phyloP scores from a whole-genome alignment of 2,329 filamentous ascomycete genomes.

The Neopestalotiopsis sp. region DNA sequence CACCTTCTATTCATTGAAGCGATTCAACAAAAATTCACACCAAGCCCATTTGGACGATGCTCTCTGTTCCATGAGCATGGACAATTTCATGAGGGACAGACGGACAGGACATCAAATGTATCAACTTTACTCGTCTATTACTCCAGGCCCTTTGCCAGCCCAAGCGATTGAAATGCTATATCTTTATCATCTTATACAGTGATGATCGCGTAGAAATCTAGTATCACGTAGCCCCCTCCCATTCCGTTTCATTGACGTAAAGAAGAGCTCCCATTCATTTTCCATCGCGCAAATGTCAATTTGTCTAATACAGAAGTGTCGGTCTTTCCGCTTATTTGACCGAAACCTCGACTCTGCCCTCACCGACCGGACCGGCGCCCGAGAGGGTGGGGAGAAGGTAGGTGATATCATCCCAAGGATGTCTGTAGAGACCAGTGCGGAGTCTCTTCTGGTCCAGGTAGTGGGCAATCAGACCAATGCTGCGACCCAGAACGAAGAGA shows the following conservation, averaged over 20 bases:
- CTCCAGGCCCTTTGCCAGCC: slow-evolving; percentile 1
- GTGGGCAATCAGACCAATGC: slow-evolving; percentile 98
- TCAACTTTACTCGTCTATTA: slow-evolving; percentile 19
- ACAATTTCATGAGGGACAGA: background rate
- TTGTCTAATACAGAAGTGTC: slow-evolving; percentile 7
- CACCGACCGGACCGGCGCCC: slow-evolving; percentile 73
- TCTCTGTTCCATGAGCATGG: no score
- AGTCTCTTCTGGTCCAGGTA: slow-evolving; percentile 99
- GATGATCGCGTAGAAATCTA: slow-evolving; percentile 17
- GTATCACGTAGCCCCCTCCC: slow-evolving; percentile 14
- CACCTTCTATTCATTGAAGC: background rate
- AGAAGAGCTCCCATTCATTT: slow-evolving; percentile 18
- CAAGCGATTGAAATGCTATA: slow-evolving; percentile 10
- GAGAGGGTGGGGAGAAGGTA: slow-evolving; percentile 86
- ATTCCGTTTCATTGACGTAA: slow-evolving; percentile 15
- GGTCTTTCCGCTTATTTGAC: slow-evolving; percentile 59
- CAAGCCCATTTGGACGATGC: no score
- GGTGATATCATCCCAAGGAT: slow-evolving; percentile 98
- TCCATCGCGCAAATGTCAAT: slow-evolving; percentile 26
- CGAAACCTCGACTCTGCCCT: slow-evolving; percentile 86
- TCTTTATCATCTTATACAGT: slow-evolving; percentile 16
- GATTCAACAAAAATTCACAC: background rate
- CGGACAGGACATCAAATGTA: background rate
- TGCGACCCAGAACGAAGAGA: slow-evolving; percentile 96
- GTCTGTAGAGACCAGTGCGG: slow-evolving; percentile 96